Conservation (phyloP, 1,284 basidiomycete species). For the Ceratobasidium sp. region DNA sequence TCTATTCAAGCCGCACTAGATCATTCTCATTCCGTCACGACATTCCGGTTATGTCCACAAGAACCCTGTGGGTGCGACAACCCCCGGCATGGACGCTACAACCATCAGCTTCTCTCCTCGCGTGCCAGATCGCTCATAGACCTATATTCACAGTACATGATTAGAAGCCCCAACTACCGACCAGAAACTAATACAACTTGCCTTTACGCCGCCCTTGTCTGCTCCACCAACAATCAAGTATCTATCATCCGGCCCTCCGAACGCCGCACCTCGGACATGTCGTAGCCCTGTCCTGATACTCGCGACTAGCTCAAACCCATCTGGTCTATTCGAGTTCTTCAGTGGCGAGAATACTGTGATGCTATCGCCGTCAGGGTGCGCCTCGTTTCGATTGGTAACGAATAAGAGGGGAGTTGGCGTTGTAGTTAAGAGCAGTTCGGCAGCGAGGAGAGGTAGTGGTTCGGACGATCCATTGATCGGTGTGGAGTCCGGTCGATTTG, state of each 20-base stretch:
- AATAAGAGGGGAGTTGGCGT: constrained; percentile 64
- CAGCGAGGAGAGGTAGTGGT: constrained; percentile 61
- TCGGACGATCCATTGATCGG: constrained; percentile 68
- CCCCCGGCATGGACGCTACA: constrained; percentile 46
- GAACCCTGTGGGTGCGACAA: constrained; percentile 50
- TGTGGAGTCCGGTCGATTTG: constrained; percentile 58
- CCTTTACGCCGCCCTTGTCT: constrained; percentile 56
- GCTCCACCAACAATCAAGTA: constrained; percentile 56
- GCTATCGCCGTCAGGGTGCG: constrained; percentile 70
- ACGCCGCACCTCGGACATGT: constrained; percentile 55
- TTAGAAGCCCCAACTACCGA: neutral
- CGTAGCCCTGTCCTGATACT: constrained; percentile 55
- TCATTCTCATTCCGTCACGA: too few species aligned
- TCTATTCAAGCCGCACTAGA: too few species aligned
- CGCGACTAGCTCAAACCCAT: constrained; percentile 49
- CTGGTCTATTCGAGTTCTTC: constrained; percentile 47
- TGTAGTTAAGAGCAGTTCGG: constrained; percentile 46
- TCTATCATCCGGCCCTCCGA: constrained; percentile 52
- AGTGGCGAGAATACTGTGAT: constrained; percentile 69
- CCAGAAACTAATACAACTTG: constrained; percentile 42
- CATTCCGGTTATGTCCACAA: constrained; percentile 43
- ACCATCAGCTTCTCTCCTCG: constrained; percentile 55
- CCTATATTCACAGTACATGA: neutral
- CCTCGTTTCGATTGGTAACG: constrained; percentile 74
- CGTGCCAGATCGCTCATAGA: constrained; percentile 53